These are phyloP conservation scores for Capronia coronata DNA, from an alignment of 2,329 filamentous ascomycete genomes.

Conservation along the genomic window DNA sequence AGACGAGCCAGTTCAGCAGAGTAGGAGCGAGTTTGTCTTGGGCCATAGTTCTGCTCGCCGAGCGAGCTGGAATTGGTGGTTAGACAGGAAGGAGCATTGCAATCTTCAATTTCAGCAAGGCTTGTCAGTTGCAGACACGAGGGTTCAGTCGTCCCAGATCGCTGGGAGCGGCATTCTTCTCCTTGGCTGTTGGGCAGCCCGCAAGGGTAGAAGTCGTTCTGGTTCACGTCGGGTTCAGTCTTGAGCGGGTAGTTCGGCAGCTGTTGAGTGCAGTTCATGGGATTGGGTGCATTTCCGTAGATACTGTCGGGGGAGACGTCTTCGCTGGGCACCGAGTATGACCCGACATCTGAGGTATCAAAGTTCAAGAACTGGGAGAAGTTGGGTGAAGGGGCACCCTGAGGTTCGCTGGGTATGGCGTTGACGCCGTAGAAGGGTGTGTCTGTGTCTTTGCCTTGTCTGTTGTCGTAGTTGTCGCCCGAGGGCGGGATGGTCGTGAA, in stretches of 20 bases:
- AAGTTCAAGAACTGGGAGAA: slow-evolving; percentile 23
- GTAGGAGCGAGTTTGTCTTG: neutral
- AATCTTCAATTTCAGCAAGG: slow-evolving; percentile 20
- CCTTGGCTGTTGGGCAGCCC: neutral
- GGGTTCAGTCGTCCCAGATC: slow-evolving; percentile 9
- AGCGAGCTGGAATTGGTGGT: neutral
- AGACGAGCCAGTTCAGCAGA: neutral
- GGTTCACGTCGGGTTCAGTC: slow-evolving; percentile 9
- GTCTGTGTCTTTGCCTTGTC: slow-evolving; percentile 5
- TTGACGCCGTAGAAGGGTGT: slow-evolving; percentile 10
- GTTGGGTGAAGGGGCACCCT: slow-evolving; percentile 18
- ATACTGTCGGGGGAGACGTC: slow-evolving; percentile 4
- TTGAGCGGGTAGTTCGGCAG: slow-evolving; percentile 13
- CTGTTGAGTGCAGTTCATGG: slow-evolving; percentile 6
- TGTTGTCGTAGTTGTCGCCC: slow-evolving; percentile 10
- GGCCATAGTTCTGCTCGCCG: neutral
- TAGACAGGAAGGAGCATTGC: slow-evolving; percentile 7
- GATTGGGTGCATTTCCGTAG: slow-evolving; percentile 6
- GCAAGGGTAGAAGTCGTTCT: slow-evolving; percentile 5
- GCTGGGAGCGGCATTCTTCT: slow-evolving; percentile 3
- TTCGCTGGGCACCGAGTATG: slow-evolving; percentile 13
- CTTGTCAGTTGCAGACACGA: slow-evolving; percentile 14
- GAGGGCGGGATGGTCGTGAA: slow-evolving; percentile 11
- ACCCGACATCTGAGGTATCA: slow-evolving; percentile 15
- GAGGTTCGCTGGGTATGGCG: slow-evolving; percentile 2